A percentile compares a stretch with the other conserved stretches of the same genome.
These are phyloP conservation scores for Piromyces sp. DNA, from an alignment of 192 early-diverging fungal species.

Conservation along the genomic window DNA sequence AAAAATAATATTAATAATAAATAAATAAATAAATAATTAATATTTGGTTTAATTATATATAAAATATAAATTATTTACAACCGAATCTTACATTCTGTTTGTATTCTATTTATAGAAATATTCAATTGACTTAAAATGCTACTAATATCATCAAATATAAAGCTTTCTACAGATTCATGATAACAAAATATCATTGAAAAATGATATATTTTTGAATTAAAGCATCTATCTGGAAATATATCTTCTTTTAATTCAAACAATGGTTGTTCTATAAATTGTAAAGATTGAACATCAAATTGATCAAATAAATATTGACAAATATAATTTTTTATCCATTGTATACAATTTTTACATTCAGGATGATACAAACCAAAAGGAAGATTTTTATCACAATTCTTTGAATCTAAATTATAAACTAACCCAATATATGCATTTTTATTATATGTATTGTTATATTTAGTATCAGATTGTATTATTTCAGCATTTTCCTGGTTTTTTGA, in stretches of 20 bases:
- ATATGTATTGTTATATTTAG: neutral
- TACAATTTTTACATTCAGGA: neutral
- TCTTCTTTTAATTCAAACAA: neutral
- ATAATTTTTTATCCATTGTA: neutral
- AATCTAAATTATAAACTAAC: neutral
- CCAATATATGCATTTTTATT: neutral
- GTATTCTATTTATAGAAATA: neutral
- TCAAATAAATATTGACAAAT: neutral
- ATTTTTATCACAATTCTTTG: neutral
- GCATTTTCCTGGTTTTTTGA: neutral
- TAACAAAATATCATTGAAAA: neutral
- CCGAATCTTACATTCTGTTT: too few species aligned
- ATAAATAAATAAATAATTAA: too few species aligned
- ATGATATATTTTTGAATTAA: neutral
- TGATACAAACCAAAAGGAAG: neutral
- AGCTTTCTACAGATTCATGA: neutral
- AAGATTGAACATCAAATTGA: neutral
- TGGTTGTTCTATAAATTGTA: neutral
- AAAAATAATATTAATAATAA: too few species aligned
- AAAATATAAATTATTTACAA: neutral
- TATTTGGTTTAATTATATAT: too few species aligned
- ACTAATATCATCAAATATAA: neutral
- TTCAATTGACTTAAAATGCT: neutral
- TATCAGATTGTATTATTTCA: neutral
- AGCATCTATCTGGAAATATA: neutral